Evolutionary conservation across 306 rosid species (phyloP).

Genomic region (Cajanus cajan): DNA sequence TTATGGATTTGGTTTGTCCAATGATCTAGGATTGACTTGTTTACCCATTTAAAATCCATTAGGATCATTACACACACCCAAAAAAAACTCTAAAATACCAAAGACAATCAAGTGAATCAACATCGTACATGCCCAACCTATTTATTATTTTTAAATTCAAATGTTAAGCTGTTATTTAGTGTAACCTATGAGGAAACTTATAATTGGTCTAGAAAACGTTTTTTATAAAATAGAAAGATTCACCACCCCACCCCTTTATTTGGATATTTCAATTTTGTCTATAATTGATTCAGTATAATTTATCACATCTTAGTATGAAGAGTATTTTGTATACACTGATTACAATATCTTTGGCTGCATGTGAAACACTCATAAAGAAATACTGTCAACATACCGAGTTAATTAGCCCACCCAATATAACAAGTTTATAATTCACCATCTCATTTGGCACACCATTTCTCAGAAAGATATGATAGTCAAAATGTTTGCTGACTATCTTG

Average conservation of each 20-base stretch:
- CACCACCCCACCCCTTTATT: not conserved
- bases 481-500: constrained; percentile 10
- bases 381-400: not conserved
- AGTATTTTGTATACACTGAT: not conserved
- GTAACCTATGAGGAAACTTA: not conserved
- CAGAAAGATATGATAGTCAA: not conserved
- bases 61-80: not conserved
- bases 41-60: not conserved
- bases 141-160: not conserved
- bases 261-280: not conserved
- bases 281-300: not conserved
- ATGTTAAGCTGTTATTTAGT: not conserved
- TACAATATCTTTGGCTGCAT: not conserved
- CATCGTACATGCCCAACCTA: not conserved
- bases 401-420: not conserved
- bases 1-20: constrained; percentile 14
- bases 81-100: not conserved
- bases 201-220: not conserved
- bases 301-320: not conserved
- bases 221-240: not conserved
- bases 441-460: not conserved
- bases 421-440: not conserved
- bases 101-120: not conserved
- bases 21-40: not conserved
- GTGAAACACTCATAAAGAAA: not conserved